Conservation (phyloP, 2,329 filamentous ascomycete species). For the Xylaria sp. region DNA sequence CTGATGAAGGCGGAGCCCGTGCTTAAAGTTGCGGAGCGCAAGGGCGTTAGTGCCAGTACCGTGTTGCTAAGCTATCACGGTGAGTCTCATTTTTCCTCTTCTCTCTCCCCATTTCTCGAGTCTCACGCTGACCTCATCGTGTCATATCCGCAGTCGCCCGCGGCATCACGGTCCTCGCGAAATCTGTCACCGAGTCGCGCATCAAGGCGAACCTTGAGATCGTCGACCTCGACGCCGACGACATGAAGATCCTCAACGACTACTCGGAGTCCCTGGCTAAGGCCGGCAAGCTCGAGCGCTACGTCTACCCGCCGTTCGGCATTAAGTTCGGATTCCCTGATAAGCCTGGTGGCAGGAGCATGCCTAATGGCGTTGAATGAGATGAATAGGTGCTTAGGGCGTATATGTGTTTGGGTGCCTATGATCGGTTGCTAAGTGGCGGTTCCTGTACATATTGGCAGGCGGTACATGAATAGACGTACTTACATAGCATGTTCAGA, state of each 20-base stretch:
- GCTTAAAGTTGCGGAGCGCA: slow-evolving; percentile 72
- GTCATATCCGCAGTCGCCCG: slow-evolving; percentile 65
- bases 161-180: slow-evolving; percentile 77
- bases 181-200: slow-evolving; percentile 74
- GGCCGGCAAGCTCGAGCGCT: slow-evolving; percentile 67
- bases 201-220: slow-evolving; percentile 78
- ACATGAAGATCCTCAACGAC: slow-evolving; percentile 66
- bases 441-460: background rate
- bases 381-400: background rate
- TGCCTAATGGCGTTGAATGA: slow-evolving; percentile 44
- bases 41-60: slow-evolving; percentile 68
- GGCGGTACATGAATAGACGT: too few relatives aligned
- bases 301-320: slow-evolving; percentile 76
- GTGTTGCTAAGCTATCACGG: slow-evolving; percentile 79
- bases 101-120: background rate
- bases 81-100: slow-evolving; percentile 53
- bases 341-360: slow-evolving; percentile 56
- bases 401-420: background rate
- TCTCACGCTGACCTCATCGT: slow-evolving; percentile 4
- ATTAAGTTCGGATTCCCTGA: slow-evolving; percentile 79
- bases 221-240: slow-evolving; percentile 71
- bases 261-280: slow-evolving; percentile 64
- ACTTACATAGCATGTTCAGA: background rate
- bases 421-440: background rate
- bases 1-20: slow-evolving; percentile 72